Conservation (phyloP, 1,139 yeast genomes). For the Yamadazyma diospyri region DNA sequence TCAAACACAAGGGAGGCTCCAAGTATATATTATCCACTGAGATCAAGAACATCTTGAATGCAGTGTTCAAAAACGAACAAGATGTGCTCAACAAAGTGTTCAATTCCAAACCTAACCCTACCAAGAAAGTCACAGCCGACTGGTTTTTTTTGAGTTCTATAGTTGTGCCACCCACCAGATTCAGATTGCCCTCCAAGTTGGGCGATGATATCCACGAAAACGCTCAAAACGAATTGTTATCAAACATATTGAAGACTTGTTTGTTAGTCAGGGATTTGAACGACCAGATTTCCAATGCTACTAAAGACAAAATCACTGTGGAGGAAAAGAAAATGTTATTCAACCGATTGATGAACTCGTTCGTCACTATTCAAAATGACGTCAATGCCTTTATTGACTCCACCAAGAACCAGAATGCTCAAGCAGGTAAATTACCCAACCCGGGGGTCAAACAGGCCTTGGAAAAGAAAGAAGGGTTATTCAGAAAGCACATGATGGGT, state of each 20-base stretch:
- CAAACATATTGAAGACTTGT: slow-evolving; percentile 76
- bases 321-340: slow-evolving; percentile 71
- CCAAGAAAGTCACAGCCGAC: slow-evolving; percentile 63
- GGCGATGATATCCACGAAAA: slow-evolving; percentile 97
- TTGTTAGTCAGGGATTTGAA: slow-evolving; percentile 83
- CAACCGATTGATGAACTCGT: slow-evolving; percentile 89
- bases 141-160: slow-evolving; percentile 85
- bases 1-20: slow-evolving; percentile 64
- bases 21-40: slow-evolving; percentile 87
- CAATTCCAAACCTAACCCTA: slow-evolving; percentile 69
- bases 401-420: slow-evolving; percentile 75
- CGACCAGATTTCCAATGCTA: slow-evolving; percentile 61
- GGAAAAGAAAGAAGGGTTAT: slow-evolving; percentile 97
- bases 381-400: slow-evolving; percentile 93
- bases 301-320: slow-evolving; percentile 61
- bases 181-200: slow-evolving; percentile 92
- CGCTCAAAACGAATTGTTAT: slow-evolving; percentile 82
- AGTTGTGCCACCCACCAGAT: slow-evolving; percentile 95
- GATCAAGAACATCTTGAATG: slow-evolving; percentile 70
- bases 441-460: slow-evolving; percentile 98
- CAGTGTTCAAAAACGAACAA: slow-evolving; percentile 73
- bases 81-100: slow-evolving; percentile 58
- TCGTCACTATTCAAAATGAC: slow-evolving; percentile 91
- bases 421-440: slow-evolving; percentile 66
- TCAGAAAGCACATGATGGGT: slow-evolving; percentile 99